These are phyloP conservation scores for Umbelopsis ramanniana DNA, from an alignment of 192 early-diverging fungal species.

Conservation along the genomic window DNA sequence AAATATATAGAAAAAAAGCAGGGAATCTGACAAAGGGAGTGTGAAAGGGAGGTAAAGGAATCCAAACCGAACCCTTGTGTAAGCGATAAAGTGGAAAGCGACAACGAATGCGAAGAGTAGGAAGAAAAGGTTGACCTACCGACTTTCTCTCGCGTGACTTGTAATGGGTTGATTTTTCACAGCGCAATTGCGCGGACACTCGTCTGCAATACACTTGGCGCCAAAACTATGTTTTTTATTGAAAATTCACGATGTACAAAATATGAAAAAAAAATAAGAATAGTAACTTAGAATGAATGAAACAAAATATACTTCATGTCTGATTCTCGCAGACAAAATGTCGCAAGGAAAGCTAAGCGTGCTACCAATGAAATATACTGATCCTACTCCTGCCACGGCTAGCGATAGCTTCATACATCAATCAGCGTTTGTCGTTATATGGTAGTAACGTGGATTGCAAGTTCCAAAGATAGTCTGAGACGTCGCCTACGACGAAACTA, in stretches of 20 bases:
- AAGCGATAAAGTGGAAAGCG: neutral
- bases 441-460: neutral
- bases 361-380: too few relatives aligned
- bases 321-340: too few relatives aligned
- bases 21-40: neutral
- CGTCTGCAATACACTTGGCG: too few relatives aligned
- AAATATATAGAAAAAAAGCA: neutral
- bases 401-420: too few relatives aligned
- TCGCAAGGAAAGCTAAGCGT: too few relatives aligned
- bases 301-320: neutral
- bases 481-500: neutral
- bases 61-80: neutral
- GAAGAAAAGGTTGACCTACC: too few relatives aligned
- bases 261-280: neutral
- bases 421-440: neutral
- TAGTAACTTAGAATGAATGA: neutral
- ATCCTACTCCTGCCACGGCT: too few relatives aligned
- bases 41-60: slow-evolving; percentile 1
- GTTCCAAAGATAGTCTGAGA: neutral
- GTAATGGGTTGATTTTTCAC: too few relatives aligned
- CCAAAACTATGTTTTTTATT: too few relatives aligned
- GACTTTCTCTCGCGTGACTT: neutral
- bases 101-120: neutral
- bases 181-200: too few relatives aligned
- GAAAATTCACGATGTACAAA: neutral